Evolutionary conservation across 2,329 filamentous ascomycete genomes (phyloP), one percentile per base, ranked within the genome.

Genomic region (Teratosphaeria viscida): DNA sequence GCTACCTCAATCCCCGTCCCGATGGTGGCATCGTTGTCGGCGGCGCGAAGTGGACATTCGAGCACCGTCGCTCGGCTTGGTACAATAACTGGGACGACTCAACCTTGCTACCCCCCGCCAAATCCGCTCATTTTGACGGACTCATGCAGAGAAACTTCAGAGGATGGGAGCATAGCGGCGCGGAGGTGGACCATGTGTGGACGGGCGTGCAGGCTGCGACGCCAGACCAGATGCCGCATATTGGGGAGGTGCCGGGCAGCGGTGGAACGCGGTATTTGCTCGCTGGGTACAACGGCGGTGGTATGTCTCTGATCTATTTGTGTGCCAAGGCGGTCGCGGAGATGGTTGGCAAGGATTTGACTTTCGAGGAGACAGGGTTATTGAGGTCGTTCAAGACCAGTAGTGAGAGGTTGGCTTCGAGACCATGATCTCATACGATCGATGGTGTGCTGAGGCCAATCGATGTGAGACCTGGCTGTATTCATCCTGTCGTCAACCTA

Each of bases 101-200:
- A 5, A 70, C 68, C 4, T 64, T 78, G 3, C 78, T 83, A n/a
- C 71, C 74, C 3, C 62, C 69, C 0, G 76, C 76, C 0, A 70
- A 71, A 37, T 43, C 37, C 12, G 56, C 68, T 27, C 78, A 81
- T 65, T 82, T 80, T 61, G 71, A 77, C 26, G 71, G 71, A 0
- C 80, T 79, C 58, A 81, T 82, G 75, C 76, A 78, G 61, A 67
- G 72, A 5, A 73, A 74, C 55, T 81, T 81, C 58, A 67, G 61
- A 0, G 80, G 79, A 0, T 83, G 79, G 80, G 77, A 81, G 55
- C 63, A 74, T 2, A 76, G 70, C 23, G 70, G 68, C 4, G 77
- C 75, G 4, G 62, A 71, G 2, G 66, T 71, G 0, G 68, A 76
- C 26, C 67, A 67, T 3, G 62, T 77, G 1, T 80, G 78, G 78